Base-by-base conservation (phyloP, 164 flowering plant species). In the Taxillus chinensis region DNA sequence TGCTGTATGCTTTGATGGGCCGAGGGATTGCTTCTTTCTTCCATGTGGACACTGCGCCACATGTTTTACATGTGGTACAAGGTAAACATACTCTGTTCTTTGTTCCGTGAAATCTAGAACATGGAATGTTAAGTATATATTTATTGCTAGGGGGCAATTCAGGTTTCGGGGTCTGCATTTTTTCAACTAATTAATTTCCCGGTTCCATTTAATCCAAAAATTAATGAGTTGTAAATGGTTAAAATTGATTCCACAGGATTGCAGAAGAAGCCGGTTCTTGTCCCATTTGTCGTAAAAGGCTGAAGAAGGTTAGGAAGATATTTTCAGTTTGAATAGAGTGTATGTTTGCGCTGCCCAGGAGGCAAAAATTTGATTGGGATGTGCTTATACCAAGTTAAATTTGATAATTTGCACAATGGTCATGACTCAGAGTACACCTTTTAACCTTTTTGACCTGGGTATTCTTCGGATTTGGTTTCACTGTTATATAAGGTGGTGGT, bases 41-140 rank as follows among this genome's bases (percentile, higher is more conserved):
- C 83, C 83, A 0, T 80, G 83, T 52, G 83, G 81, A 5, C 83
- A 78, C 52, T 75, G 76, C 67, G 83, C 74, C 39, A 67, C 80
- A 51, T 80, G 83, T 66, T 78, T 73, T 54, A 38, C 72, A 37
- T 80, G 83, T 43, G 83, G 78, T 68, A 68, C 76, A 54, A 75
- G 79, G 83, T 75, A 69, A 51, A 54, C n/a, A 8, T 54, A 8
- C 57, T 27, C 38, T 14, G n/a, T n/a, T n/a, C 2, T n/a, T 54
- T n/a, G 1, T 1, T 8, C 38, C 57, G 9, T 27, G 8, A n/a
- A n/a, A 8, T 54, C 16, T 54, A n/a, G 27, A 3, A 54, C 57
- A 6, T n/a, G 16, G 8, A n/a, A 3, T 8, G 8, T 54, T 14
- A 14, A 3, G 7, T 7, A 7, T 8, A 27, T 8, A 8, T 8